Evolutionary conservation across 768 basidiomycete species (phyloP), one percentile per base, ranked within the genome.

Genomic region (Daedaleopsis nitida): DNA sequence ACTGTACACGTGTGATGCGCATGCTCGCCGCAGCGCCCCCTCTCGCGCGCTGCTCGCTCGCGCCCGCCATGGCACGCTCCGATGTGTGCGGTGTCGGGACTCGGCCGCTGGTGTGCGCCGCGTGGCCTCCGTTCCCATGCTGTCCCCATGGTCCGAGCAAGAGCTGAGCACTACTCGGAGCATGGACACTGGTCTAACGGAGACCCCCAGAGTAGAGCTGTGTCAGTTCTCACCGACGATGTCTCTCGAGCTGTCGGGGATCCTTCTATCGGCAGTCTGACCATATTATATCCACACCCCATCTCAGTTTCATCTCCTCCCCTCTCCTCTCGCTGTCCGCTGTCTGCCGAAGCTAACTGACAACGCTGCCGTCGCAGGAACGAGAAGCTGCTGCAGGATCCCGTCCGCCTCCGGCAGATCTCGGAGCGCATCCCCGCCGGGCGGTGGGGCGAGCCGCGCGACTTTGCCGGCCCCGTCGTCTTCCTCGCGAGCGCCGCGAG

Each of bases 381-480:
- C 74, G 81, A 83, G 68, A 81, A 81, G 59, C 77, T 89, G 52
- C 79, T 88, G 63, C 77, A 79, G 61, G 85, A 89, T 74, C 83
- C 86, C 35, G 78, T 78, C 39, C 81, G 87, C 48, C 78, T 79
- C 53, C 79, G 80, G 52, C 88, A 89, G 72, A 89, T 89, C 71
- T 81, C 86, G 55, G 88, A 88, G 68, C 79, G 87, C 47, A 89
- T 89, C 55, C 88, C 88, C 21, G 84, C 84, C 5, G 83, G 81
- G 23, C 76, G 88, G 63, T 89, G 88, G 88, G 88, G 86, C 53
- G 72, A 75, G 48, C 87, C 88, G 7, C 73, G 70, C 8, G 88
- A 89, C 74, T 87, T 89, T 71, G 86, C 84, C 21, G 88, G 88
- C 13, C 85, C 85, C 8, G 73, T 85, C 58, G 80, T 89, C 34